A percentile compares a stretch with the other conserved stretches of the same genome.
Conservation (phyloP, 2,329 filamentous ascomycete genomes). For the Aureobasidium sp. region DNA sequence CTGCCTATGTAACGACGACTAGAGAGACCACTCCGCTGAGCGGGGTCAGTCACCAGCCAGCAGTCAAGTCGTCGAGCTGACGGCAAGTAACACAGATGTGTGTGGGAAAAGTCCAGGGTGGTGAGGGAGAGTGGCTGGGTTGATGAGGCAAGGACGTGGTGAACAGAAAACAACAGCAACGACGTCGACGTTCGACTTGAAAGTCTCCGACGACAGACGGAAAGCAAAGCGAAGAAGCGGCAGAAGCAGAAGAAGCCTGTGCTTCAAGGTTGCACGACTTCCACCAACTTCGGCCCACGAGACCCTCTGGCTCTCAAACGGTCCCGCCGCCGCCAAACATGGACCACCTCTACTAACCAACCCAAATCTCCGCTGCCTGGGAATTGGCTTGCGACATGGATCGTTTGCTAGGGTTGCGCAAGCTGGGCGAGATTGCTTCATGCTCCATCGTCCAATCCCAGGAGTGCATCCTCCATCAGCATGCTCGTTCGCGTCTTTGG, state of each 20-base stretch:
- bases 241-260: constrained; percentile 11
- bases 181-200: constrained; percentile 4
- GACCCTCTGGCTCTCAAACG: constrained; percentile 13
- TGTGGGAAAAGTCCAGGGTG: not conserved
- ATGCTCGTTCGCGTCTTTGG: not conserved
- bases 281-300: constrained; percentile 6
- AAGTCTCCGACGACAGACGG: constrained; percentile 13
- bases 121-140: not conserved
- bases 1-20: constrained; percentile 10
- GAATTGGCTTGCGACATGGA: constrained; percentile 7
- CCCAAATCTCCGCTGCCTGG: constrained; percentile 13
- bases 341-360: not conserved
- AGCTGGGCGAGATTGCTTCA: not conserved
- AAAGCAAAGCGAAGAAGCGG: constrained; percentile 13
- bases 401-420: constrained; percentile 14
- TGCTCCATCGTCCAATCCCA: not conserved
- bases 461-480: not conserved
- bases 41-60: constrained; percentile 12
- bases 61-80: not conserved
- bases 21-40: constrained; percentile 2
- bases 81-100: not conserved
- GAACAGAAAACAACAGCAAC: constrained; percentile 1
- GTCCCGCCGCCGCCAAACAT: constrained; percentile 14
- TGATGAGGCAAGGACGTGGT: not conserved
- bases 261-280: constrained; percentile 14